Percentiles rank a stretch among this genome's conserved stretches.
phyloP scores from a whole-genome alignment of 2,329 filamentous ascomycete species.

The Monosporascus sp. region DNA sequence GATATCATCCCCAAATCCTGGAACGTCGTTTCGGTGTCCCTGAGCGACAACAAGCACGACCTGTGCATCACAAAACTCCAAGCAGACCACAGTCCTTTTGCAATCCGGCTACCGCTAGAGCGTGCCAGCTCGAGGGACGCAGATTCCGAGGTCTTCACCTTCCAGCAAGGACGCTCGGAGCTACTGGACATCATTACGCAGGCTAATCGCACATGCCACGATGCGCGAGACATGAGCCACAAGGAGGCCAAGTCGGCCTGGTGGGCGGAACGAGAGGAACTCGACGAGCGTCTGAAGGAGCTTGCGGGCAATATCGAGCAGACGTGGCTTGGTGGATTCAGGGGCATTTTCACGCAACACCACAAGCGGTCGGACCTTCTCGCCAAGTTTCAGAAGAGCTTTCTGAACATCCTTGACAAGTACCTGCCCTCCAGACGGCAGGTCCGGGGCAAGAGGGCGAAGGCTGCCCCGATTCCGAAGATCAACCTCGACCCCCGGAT shows the following conservation, averaged over 20 bases:
- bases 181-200: slow-evolving; percentile 75
- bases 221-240: slow-evolving; percentile 61
- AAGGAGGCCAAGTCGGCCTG: slow-evolving; percentile 76
- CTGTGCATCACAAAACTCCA: slow-evolving; percentile 85
- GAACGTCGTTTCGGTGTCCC: slow-evolving; percentile 78
- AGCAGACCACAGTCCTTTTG: slow-evolving; percentile 70
- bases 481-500: slow-evolving; percentile 56
- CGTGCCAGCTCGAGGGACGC: slow-evolving; percentile 75
- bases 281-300: slow-evolving; percentile 72
- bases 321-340: slow-evolving; percentile 93
- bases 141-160: slow-evolving; percentile 75
- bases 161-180: slow-evolving; percentile 72
- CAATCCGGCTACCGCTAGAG: slow-evolving; percentile 79
- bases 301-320: slow-evolving; percentile 83
- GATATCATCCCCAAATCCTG: slow-evolving; percentile 79
- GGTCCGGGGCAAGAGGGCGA: slow-evolving; percentile 49
- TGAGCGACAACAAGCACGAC: slow-evolving; percentile 79
- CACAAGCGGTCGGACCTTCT: slow-evolving; percentile 58
- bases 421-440: slow-evolving; percentile 78
- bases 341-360: slow-evolving; percentile 82
- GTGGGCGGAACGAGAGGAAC: slow-evolving; percentile 80
- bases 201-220: slow-evolving; percentile 80
- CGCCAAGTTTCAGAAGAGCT: slow-evolving; percentile 68
- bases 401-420: slow-evolving; percentile 74
- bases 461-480: slow-evolving; percentile 31